phyloP scores from a whole-genome alignment of 441 rosid genomes.

The Manihot esculenta region DNA sequence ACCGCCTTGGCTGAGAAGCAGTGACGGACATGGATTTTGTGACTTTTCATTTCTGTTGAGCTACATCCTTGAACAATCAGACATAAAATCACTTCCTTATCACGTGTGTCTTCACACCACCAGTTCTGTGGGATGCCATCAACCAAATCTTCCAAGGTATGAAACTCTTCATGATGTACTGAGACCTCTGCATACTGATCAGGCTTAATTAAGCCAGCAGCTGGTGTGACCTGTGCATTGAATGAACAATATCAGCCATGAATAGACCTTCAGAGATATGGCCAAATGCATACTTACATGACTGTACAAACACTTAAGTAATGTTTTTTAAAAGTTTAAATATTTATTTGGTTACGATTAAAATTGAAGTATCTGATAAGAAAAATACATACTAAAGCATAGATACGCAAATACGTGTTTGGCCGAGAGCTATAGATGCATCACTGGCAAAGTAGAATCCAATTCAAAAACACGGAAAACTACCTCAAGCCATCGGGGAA shows the following conservation, averaged over 20 bases:
- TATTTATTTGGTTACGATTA: too few relatives aligned
- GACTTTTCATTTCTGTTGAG: constrained; percentile 57
- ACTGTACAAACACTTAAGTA: too few relatives aligned
- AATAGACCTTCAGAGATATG: too few relatives aligned
- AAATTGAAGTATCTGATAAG: too few relatives aligned
- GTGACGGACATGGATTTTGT: constrained; percentile 64
- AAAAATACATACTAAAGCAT: too few relatives aligned
- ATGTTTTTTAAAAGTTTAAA: too few relatives aligned
- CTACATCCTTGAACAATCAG: constrained; percentile 67
- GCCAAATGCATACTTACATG: too few relatives aligned
- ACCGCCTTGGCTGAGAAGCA: constrained; percentile 64
- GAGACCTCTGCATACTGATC: constrained; percentile 60
- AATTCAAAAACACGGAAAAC: neutral
- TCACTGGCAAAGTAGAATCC: too few relatives aligned
- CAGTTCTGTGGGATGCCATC: constrained; percentile 92
- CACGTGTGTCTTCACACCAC: constrained; percentile 89
- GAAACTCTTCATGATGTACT: constrained; percentile 82
- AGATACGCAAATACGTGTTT: too few relatives aligned
- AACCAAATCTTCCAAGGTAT: constrained; percentile 67
- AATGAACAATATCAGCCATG: neutral
- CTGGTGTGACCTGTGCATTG: constrained; percentile 70
- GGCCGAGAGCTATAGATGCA: too few relatives aligned
- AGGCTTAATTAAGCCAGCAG: constrained; percentile 76
- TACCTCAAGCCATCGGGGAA: constrained; percentile 99
- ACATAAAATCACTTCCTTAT: constrained; percentile 74